Evolutionary conservation across 1,139 yeast species (phyloP), one percentile per base, ranked within the genome.

Genomic region (Geotrichum histeridarum): DNA sequence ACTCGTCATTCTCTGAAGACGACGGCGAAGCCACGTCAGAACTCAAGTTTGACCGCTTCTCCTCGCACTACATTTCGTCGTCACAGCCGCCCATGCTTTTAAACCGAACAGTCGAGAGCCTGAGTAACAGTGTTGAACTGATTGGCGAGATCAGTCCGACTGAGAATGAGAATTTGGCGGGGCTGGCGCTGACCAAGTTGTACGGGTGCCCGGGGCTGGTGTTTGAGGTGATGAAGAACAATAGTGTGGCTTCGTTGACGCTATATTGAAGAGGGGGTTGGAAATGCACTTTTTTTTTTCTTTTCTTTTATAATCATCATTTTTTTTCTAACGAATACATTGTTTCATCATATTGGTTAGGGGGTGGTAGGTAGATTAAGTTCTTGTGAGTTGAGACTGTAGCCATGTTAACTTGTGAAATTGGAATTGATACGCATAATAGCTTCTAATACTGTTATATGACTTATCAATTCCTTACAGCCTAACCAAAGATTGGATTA

Each of bases 101-200:
- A 18, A 64, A 65, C 51, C 55, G 64, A 15, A 57, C 64, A 14
- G 48, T 65, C 46, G 68, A 65, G 33, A 61, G 64, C 15, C 66
- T 67, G 27, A 57, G 63, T 52, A 61, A 63, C 39, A 64, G 67
- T 36, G 60, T 67, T 31, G 70, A 67, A 48, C 58, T 67, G 12
- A 60, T 67, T 27, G 68, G 67, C 7, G 66, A 59, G 51, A 35
- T 38, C 52, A 38, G 33, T 47, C 57, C 27, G 15, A 18, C 39
- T 12, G 42, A 36, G 27, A 39, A 47, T 15, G 55, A 51, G 22
- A 43, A 51, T 12, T 41, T 55, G 37, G 63, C 60, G 36, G 64
- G 62, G 44, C 63, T 66, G 69, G 69, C 68, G 0, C 52, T 62
- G 15, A 63, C 68, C 9, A 62, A 66, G 39, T 54, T 67, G 17